phyloP scores from a whole-genome alignment of 2,329 filamentous ascomycete genomes.

The Escovopsis sp. region DNA sequence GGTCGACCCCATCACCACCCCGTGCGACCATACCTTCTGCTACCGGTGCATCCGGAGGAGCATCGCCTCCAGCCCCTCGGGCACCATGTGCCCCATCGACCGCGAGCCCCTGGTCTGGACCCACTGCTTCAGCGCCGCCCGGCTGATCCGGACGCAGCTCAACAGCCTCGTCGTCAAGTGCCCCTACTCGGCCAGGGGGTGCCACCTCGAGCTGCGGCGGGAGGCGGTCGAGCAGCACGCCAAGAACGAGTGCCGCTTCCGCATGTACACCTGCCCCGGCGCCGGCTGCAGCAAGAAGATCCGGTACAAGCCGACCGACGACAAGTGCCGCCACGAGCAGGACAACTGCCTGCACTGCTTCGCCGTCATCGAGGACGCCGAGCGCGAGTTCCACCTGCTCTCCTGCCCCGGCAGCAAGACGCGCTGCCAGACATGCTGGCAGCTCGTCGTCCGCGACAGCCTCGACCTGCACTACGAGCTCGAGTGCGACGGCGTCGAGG shows the following conservation, averaged over 20 bases:
- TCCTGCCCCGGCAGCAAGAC: slow-evolving; percentile 32
- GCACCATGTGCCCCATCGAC: slow-evolving; percentile 41
- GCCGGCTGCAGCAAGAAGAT: slow-evolving; percentile 36
- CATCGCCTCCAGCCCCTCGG: slow-evolving; percentile 25
- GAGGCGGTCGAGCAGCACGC: slow-evolving; percentile 42
- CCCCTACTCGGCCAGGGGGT: slow-evolving; percentile 37
- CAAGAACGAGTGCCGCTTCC: slow-evolving; percentile 40
- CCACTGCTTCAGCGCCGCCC: slow-evolving; percentile 26
- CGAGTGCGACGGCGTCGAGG: slow-evolving; percentile 34
- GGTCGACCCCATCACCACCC: slow-evolving; percentile 44
- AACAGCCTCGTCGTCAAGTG: slow-evolving; percentile 45
- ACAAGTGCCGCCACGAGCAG: slow-evolving; percentile 39
- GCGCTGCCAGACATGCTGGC: slow-evolving; percentile 34
- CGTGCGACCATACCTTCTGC: slow-evolving; percentile 53
- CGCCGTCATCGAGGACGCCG: slow-evolving; percentile 30
- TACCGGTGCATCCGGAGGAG: slow-evolving; percentile 36
- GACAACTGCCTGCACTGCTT: slow-evolving; percentile 40
- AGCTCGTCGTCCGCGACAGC: slow-evolving; percentile 27
- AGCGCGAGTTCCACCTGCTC: slow-evolving; percentile 21
- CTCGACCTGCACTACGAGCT: slow-evolving; percentile 31
- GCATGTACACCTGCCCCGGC: slow-evolving; percentile 40
- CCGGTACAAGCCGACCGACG: slow-evolving; percentile 33
- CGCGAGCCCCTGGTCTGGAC: slow-evolving; percentile 28
- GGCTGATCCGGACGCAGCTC: slow-evolving; percentile 44
- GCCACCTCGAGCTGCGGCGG: slow-evolving; percentile 33